Conservation (phyloP, 2,329 filamentous ascomycete genomes). For the Pochonia chlamydosporia region DNA sequence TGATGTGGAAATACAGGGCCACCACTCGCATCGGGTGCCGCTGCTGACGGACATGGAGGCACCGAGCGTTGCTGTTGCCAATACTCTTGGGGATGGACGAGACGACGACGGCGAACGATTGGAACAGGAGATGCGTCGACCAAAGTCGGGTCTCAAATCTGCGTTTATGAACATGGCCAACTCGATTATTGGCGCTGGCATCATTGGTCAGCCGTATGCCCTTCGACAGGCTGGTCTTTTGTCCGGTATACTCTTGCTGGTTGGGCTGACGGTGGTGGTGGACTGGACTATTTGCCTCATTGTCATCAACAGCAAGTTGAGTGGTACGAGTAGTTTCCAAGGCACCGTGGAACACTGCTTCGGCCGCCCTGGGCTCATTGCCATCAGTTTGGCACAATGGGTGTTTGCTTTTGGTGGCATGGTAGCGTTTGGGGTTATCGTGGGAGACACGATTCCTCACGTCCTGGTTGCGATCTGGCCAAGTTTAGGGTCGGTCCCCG, state of each 20-base stretch:
- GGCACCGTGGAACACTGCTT: slow-evolving; percentile 95
- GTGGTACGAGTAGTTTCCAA: slow-evolving; percentile 89
- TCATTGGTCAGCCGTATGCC: slow-evolving; percentile 89
- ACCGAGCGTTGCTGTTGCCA: slow-evolving; percentile 66
- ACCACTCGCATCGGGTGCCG: slow-evolving; percentile 54
- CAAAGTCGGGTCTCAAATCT: slow-evolving; percentile 77
- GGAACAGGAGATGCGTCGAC: slow-evolving; percentile 53
- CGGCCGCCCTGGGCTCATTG: slow-evolving; percentile 78
- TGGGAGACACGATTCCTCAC: slow-evolving; percentile 92
- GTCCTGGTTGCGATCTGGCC: slow-evolving; percentile 82
- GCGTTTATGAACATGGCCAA: slow-evolving; percentile 99
- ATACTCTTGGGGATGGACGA: slow-evolving; percentile 37
- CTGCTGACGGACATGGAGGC: slow-evolving; percentile 80
- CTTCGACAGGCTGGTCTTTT: slow-evolving; percentile 84
- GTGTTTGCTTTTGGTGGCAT: slow-evolving; percentile 98
- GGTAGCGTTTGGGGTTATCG: slow-evolving; percentile 96
- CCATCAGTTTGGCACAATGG: slow-evolving; percentile 90
- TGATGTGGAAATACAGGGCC: slow-evolving; percentile 41
- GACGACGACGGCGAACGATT: slow-evolving; percentile 36
- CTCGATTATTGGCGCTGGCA: slow-evolving; percentile 80
- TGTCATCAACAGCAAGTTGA: slow-evolving; percentile 95
- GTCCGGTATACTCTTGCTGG: slow-evolving; percentile 71
- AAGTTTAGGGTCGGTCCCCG: slow-evolving; percentile 61
- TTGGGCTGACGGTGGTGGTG: slow-evolving; percentile 74
- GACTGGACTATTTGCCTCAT: slow-evolving; percentile 99